Percentiles rank a stretch among this genome's conserved stretches.
Conservation (phyloP, 352 stramenopile genomes). For the Globisporangium viniferum region DNA sequence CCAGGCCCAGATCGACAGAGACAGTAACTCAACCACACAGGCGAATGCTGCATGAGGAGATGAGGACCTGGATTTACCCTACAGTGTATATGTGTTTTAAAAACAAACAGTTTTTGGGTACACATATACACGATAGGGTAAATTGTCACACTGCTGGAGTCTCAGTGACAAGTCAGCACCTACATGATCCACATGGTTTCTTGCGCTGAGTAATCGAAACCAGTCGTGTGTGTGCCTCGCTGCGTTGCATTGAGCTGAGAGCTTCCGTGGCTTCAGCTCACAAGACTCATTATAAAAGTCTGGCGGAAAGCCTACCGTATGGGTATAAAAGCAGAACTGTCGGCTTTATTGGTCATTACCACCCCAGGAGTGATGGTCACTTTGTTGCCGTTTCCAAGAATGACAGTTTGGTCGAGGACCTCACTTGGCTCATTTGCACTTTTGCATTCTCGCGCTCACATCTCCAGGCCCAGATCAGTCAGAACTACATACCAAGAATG, state of each 20-base stretch:
- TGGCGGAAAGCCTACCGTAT: neutral
- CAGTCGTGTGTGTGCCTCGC: neutral
- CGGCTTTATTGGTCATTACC: neutral
- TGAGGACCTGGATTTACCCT: neutral
- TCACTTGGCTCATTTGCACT: neutral
- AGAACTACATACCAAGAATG: neutral
- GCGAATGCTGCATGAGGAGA: neutral
- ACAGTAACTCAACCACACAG: neutral
- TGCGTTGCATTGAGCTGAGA: neutral
- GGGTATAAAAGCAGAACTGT: neutral
- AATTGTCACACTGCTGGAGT: neutral
- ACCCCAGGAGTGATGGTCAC: neutral
- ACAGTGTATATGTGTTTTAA: neutral
- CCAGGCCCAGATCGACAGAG: constrained; percentile 43
- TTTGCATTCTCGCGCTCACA: neutral
- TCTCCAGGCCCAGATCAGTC: too few species aligned
- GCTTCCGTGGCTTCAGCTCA: neutral
- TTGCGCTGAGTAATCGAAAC: neutral
- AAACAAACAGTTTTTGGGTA: neutral
- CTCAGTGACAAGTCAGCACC: neutral
- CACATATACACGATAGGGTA: too few species aligned
- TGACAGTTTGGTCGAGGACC: neutral
- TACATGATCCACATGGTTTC: neutral
- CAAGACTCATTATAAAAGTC: neutral
- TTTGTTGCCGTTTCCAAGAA: neutral